Conservation (phyloP, 2,329 filamentous ascomycete species). For the Monosporascus sp. region DNA sequence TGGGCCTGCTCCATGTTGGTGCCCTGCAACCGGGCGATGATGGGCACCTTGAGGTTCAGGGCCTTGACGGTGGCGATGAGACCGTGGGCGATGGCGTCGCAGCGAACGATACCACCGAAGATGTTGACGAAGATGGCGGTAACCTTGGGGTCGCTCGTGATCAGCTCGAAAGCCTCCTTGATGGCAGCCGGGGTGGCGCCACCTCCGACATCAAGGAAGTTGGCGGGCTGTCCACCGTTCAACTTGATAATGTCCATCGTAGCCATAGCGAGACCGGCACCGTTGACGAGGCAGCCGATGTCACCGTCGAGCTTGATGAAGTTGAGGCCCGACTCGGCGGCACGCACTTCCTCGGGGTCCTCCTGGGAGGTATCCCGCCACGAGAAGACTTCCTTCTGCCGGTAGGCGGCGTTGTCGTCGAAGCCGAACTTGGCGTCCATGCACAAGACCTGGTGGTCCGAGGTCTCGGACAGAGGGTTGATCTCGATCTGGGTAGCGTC, state of each 20-base stretch:
- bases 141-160: constrained; percentile 97
- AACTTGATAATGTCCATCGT: constrained; percentile 99
- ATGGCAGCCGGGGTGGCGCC: constrained; percentile 96
- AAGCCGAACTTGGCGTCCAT: constrained; percentile 99
- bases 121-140: constrained; percentile 99
- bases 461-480: constrained; percentile 97
- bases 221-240: constrained; percentile 90
- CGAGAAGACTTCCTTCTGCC: constrained; percentile 91
- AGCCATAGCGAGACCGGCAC: constrained; percentile 97
- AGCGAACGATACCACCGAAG: constrained; percentile 97
- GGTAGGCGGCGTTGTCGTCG: constrained; percentile 98
- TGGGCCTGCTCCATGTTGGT: constrained; percentile 97
- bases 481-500: constrained; percentile 99
- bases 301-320: constrained; percentile 99
- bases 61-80: constrained; percentile 90
- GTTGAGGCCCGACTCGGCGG: constrained; percentile 90
- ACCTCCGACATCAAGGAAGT: constrained; percentile 98
- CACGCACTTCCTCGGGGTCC: constrained; percentile 95
- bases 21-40: constrained; percentile 94
- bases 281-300: constrained; percentile 98
- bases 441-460: constrained; percentile 94
- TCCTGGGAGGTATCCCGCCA: constrained; percentile 95
- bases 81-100: constrained; percentile 93
- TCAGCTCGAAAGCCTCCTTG: constrained; percentile 95
- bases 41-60: constrained; percentile 94